phyloP scores from a whole-genome alignment of 2,329 filamentous ascomycete species.

The Incumbomyces lentus region DNA sequence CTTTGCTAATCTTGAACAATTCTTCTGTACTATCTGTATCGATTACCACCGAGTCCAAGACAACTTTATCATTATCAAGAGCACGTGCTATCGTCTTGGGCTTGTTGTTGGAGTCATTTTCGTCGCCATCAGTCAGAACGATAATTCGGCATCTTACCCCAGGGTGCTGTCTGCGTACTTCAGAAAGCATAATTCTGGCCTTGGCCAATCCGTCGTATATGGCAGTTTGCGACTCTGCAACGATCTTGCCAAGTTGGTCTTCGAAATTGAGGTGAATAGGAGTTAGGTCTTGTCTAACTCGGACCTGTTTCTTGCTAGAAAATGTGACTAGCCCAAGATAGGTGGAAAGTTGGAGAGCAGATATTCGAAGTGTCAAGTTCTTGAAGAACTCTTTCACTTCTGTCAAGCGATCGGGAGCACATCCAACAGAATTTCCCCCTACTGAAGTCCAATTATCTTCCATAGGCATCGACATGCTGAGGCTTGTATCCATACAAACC shows the following conservation, averaged over 20 bases:
- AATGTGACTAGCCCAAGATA: constrained; percentile 4
- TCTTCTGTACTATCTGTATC: constrained; percentile 22
- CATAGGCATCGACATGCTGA: constrained; percentile 1
- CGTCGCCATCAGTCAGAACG: constrained; percentile 28
- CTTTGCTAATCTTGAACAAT: constrained; percentile 24
- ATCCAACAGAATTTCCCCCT: not conserved
- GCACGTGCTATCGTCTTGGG: constrained; percentile 19
- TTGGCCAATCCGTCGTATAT: constrained; percentile 1
- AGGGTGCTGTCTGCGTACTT: constrained; percentile 15
- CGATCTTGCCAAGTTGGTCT: not conserved
- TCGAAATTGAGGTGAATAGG: constrained; percentile 6
- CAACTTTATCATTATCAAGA: constrained; percentile 21
- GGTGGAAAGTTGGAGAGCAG: constrained; percentile 4
- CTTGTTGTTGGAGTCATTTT: constrained; percentile 24
- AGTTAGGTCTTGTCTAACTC: not conserved
- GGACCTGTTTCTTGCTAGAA: not conserved
- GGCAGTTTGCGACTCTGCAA: not conserved
- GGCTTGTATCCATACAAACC: constrained; percentile 5
- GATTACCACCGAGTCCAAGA: constrained; percentile 28
- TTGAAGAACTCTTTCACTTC: constrained; percentile 8
- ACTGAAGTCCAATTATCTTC: not conserved
- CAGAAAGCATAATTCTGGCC: not conserved
- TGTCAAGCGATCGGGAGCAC: not conserved
- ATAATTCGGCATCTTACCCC: constrained; percentile 29
- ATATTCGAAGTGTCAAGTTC: constrained; percentile 4